Percentiles rank a stretch among this genome's conserved stretches.
These are phyloP conservation scores for Heliosperma pusillum DNA, from an alignment of 148 eudicot genomes.

Conservation along the genomic window DNA sequence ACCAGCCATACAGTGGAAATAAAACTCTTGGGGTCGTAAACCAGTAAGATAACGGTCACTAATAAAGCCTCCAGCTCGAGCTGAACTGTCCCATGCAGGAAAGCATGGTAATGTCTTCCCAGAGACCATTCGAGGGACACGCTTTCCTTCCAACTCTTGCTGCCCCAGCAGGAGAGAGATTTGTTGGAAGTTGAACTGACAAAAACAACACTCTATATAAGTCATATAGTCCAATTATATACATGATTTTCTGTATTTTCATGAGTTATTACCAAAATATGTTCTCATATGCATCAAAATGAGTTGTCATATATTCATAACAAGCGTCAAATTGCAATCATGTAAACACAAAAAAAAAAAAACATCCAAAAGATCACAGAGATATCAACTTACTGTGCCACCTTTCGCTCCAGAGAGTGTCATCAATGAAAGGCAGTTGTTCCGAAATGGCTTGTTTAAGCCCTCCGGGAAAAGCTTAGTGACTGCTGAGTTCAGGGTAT, in stretches of 20 bases:
- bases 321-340: not conserved
- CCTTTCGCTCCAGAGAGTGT: conserved; percentile 98
- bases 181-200: conserved; percentile 96
- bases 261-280: not conserved
- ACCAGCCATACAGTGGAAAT: conserved; percentile 99
- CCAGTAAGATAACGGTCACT: conserved; percentile 96
- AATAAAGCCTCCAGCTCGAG: conserved; percentile 95
- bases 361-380: conserved; percentile 4
- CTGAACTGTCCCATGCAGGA: conserved; percentile 82
- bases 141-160: conserved; percentile 97
- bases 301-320: not conserved
- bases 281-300: not conserved
- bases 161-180: conserved; percentile 91
- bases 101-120: conserved; percentile 95
- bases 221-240: not conserved
- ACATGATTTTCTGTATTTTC: not conserved
- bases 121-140: conserved; percentile 99
- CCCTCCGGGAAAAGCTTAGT: conserved; percentile 70
- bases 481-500: conserved; percentile 46
- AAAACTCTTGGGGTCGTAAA: conserved; percentile 91
- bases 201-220: not conserved
- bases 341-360: not conserved
- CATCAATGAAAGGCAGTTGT: conserved; percentile 89
- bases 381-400: conserved; percentile 66
- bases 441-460: conserved; percentile 74